These are phyloP conservation scores for Platanus orientalis DNA, from an alignment of 164 flowering plant species.

Conservation along the genomic window DNA sequence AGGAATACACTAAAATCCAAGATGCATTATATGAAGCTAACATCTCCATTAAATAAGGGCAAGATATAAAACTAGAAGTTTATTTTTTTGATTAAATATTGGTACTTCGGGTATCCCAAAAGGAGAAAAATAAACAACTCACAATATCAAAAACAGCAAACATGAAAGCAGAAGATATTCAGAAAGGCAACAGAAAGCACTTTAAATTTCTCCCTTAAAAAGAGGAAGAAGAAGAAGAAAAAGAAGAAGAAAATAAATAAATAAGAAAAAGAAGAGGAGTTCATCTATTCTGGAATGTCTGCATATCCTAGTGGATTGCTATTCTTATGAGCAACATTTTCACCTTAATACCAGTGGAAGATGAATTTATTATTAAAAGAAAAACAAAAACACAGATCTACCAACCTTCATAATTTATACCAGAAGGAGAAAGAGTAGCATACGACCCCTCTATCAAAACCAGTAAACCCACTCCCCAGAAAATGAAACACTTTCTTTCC, in stretches of 20 bases:
- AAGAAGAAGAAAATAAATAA: no score
- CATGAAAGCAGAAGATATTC: no score
- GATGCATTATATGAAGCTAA: background rate
- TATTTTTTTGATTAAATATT: no score
- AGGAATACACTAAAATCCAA: background rate
- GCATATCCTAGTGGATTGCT: background rate
- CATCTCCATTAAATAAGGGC: background rate
- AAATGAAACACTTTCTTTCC: conserved; percentile 30
- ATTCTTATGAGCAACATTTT: background rate
- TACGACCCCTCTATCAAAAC: conserved; percentile 44
- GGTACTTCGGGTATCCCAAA: background rate
- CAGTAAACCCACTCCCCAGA: conserved; percentile 42
- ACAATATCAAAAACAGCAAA: no score
- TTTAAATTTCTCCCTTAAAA: background rate
- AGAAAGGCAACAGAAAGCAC: no score
- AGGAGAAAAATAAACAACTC: background rate
- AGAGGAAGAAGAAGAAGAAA: no score
- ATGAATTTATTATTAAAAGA: background rate
- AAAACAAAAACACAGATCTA: conserved; percentile 8
- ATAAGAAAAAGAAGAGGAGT: no score
- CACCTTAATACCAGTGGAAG: background rate
- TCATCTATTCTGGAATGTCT: no score
- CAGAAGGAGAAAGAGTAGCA: conserved; percentile 91
- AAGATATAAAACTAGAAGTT: background rate
- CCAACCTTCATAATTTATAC: conserved; percentile 90